phyloP scores from a whole-genome alignment of 2,329 filamentous ascomycete genomes.

The Xylaria sp. region DNA sequence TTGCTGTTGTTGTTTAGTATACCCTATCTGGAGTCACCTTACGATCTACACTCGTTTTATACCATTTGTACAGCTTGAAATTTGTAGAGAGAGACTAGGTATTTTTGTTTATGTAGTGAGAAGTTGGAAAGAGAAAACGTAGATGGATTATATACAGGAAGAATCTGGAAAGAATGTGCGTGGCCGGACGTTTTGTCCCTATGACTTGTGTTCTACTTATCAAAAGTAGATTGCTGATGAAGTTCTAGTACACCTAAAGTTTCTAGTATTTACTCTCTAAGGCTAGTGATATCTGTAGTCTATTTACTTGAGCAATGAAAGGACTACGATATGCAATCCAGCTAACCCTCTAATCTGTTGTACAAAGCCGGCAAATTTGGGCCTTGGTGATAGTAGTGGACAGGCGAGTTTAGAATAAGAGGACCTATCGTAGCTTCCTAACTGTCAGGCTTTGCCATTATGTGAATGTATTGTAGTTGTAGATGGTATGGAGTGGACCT shows the following conservation, averaged over 20 bases:
- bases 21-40: background rate
- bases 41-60: conserved; percentile 4
- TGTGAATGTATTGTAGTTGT: no score
- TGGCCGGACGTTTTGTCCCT: no score
- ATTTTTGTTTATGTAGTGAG: background rate
- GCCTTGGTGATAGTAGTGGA: no score
- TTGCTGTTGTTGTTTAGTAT: background rate
- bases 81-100: conserved; percentile 3
- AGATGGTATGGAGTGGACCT: no score
- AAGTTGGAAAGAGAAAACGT: background rate
- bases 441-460: no score
- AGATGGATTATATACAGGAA: background rate
- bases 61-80: conserved; percentile 8
- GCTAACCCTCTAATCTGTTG: background rate
- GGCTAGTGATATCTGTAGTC: background rate
- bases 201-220: no score
- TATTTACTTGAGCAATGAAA: background rate
- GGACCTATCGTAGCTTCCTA: background rate
- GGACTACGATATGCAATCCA: background rate
- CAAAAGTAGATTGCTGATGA: no score
- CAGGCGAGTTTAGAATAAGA: no score
- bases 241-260: no score
- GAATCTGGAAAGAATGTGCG: background rate
- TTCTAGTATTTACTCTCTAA: no score
- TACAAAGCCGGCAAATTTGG: background rate